These are phyloP conservation scores for Neonectria sp. DNA, from an alignment of 2,329 filamentous ascomycete genomes.

Conservation along the genomic window DNA sequence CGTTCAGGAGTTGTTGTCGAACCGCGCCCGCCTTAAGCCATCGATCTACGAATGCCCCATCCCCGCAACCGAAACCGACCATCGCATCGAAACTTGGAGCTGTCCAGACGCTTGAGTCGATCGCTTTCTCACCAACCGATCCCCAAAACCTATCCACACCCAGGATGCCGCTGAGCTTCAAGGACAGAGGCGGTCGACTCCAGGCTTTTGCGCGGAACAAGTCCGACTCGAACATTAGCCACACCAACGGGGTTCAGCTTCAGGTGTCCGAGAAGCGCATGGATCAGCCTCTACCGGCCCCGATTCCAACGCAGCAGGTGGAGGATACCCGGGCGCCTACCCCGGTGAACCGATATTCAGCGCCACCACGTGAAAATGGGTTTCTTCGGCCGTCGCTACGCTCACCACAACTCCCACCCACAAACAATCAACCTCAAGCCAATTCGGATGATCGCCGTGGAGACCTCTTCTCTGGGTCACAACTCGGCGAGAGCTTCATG, in stretches of 20 bases:
- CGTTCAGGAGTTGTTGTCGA: slow-evolving; percentile 28
- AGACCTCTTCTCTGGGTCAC: slow-evolving; percentile 56
- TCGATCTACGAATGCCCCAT: slow-evolving; percentile 33
- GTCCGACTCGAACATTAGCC: slow-evolving; percentile 42
- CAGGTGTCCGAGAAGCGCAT: slow-evolving; percentile 38
- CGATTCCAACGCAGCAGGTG: slow-evolving; percentile 47
- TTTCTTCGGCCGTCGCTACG: slow-evolving; percentile 44
- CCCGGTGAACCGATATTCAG: slow-evolving; percentile 51
- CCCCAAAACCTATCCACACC: neutral
- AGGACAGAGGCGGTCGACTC: slow-evolving; percentile 51
- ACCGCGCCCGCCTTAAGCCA: slow-evolving; percentile 18
- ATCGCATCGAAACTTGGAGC: slow-evolving; percentile 25
- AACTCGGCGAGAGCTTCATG: slow-evolving; percentile 58
- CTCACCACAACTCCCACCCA: slow-evolving; percentile 36
- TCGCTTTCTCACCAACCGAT: slow-evolving; percentile 15
- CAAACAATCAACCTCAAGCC: slow-evolving; percentile 34
- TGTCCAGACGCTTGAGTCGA: slow-evolving; percentile 22
- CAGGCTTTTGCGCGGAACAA: slow-evolving; percentile 50
- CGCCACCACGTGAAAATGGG: slow-evolving; percentile 47
- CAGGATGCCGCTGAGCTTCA: slow-evolving; percentile 51
- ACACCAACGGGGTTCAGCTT: slow-evolving; percentile 36
- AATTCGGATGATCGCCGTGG: slow-evolving; percentile 36
- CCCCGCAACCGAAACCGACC: slow-evolving; percentile 30
- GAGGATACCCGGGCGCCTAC: slow-evolving; percentile 55
- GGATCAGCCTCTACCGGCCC: slow-evolving; percentile 35